A percentile compares a stretch with the other conserved stretches of the same genome.
These are phyloP conservation scores for Avena insularis DNA, from an alignment of 176 grass and related monocot genomes.

Conservation along the genomic window DNA sequence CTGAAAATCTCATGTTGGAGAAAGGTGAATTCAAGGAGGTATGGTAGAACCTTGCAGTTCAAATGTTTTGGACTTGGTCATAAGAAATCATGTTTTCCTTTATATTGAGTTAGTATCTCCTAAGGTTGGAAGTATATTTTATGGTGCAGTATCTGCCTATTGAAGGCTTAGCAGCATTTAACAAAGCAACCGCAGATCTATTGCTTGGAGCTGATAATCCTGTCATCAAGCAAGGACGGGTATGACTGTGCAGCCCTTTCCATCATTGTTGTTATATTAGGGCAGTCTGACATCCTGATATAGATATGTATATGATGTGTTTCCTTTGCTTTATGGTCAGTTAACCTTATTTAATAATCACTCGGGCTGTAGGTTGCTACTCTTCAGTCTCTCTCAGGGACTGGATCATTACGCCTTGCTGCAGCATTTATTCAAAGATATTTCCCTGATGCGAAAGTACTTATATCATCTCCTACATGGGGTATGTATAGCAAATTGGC, in stretches of 20 bases:
- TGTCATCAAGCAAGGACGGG: slow-evolving; percentile 72
- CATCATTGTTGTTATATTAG: slow-evolving; percentile 8
- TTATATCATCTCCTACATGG: slow-evolving; percentile 97
- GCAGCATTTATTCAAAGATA: slow-evolving; percentile 99
- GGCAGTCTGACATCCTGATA: slow-evolving; percentile 19
- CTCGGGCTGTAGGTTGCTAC: slow-evolving; percentile 76
- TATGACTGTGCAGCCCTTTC: slow-evolving; percentile 38
- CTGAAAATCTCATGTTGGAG: slow-evolving; percentile 90
- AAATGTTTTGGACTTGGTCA: not conserved
- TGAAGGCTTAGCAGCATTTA: slow-evolving; percentile 93
- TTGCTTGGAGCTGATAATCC: slow-evolving; percentile 83
- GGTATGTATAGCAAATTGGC: slow-evolving; percentile 50
- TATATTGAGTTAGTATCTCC: not conserved
- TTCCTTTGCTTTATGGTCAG: slow-evolving; percentile 34
- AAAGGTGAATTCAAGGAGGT: slow-evolving; percentile 99
- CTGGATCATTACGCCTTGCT: slow-evolving; percentile 87
- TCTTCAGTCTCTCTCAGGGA: slow-evolving; percentile 90
- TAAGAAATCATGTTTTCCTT: slow-evolving; percentile 16
- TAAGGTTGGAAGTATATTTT: slow-evolving; percentile 31
- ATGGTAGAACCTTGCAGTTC: slow-evolving; percentile 11
- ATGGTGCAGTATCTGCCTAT: slow-evolving; percentile 93
- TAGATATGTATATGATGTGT: not conserved
- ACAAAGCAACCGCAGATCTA: slow-evolving; percentile 91
- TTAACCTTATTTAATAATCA: slow-evolving; percentile 18
- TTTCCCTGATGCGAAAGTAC: slow-evolving; percentile 84